Evolutionary conservation across 1,284 basidiomycete species (phyloP), one percentile per base, ranked within the genome.

Genomic region (Tilletia setariae): DNA sequence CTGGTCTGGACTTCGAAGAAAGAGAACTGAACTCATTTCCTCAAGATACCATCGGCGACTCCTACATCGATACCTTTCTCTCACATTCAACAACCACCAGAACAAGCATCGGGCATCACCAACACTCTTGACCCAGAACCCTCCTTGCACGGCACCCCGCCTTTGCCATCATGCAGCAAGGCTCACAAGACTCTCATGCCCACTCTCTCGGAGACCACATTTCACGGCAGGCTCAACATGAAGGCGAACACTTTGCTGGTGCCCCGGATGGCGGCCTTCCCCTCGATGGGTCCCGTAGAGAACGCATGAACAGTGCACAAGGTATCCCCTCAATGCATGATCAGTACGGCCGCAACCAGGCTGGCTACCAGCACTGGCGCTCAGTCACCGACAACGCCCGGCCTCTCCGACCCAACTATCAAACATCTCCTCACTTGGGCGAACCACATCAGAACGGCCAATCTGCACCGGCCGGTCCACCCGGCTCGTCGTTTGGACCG

Each of bases 251-350:
- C 35, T 40, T 40, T 11, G 11, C 4, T 11, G 35, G 35, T 11
- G 35, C 35, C 11, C 35, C 35, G 7, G 46, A 49, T 49, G 46
- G 46, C 16, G 46, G 35, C 35, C 35, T 40, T 6, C 19, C 56
- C 11, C 28, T 8, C 9, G 56, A 61, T 30, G 56, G 32, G 15
- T 30, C 56, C 7, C 56, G 56, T 13, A 61, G 32, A 21, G 56
- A 61, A 4, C 56, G 56, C 16, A 61, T 61, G 56, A 61, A 40
- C 56, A 61, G 56, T 40, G 56, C 56, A 30, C 56, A 61, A 30
- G 19, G 28, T 7, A 16, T 40, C 30, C 13, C 56, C 30, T 25
- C 32, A 35, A 13, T 61, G 15, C 30, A 40, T 19, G 56, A 61
- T 35, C 56, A 13, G 16, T 61, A 30, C 21, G 56, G 28, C 19